Conservation (phyloP, 306 rosid species). For the Ziziphus jujuba region DNA sequence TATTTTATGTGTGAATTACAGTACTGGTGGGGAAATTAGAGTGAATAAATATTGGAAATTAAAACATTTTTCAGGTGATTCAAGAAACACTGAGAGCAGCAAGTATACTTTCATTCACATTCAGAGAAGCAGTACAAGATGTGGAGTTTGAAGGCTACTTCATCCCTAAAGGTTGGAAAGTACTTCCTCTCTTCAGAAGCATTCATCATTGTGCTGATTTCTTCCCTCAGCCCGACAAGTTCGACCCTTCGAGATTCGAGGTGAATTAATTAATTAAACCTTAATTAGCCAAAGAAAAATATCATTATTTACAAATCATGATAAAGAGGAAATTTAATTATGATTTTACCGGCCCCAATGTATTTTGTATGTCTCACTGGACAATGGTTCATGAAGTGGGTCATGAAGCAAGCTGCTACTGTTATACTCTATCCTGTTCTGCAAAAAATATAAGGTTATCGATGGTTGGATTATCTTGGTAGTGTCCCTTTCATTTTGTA, state of each 20-base stretch:
- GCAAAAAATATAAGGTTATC: conserved; percentile 48
- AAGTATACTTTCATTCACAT: conserved; percentile 85
- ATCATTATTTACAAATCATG: neutral
- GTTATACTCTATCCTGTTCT: conserved; percentile 30
- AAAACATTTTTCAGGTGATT: conserved; percentile 47
- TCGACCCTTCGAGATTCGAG: conserved; percentile 94
- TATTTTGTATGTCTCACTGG: too few relatives aligned
- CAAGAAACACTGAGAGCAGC: conserved; percentile 86
- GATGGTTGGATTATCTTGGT: conserved; percentile 29
- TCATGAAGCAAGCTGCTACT: neutral
- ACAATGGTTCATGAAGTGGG: too few relatives aligned
- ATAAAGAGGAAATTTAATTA: too few relatives aligned
- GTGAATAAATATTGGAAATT: too few relatives aligned
- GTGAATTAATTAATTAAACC: conserved; percentile 22
- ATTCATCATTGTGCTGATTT: conserved; percentile 74
- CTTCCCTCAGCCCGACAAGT: conserved; percentile 83
- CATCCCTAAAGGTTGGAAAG: conserved; percentile 96
- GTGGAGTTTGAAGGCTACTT: conserved; percentile 79
- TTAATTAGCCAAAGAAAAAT: neutral
- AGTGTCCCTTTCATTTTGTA: conserved; percentile 50
- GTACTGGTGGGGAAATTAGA: too few relatives aligned
- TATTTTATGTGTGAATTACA: too few relatives aligned
- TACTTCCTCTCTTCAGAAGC: conserved; percentile 90
- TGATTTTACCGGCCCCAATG: too few relatives aligned
- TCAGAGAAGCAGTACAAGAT: conserved; percentile 85